phyloP scores from a whole-genome alignment of 768 basidiomycete genomes.

The Lactifluus subvellereus region DNA sequence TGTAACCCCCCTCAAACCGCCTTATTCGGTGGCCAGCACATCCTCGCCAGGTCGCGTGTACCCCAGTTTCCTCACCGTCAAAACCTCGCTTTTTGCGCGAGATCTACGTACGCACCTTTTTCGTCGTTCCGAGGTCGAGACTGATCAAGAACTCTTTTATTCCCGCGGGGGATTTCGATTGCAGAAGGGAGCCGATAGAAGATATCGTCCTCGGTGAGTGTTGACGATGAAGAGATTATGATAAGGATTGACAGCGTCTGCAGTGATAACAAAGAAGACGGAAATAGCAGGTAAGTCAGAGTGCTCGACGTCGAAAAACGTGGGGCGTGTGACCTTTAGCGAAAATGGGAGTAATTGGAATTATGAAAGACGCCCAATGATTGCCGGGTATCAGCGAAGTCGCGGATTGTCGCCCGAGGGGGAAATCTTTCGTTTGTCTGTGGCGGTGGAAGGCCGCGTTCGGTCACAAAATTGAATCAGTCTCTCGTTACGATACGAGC shows the following conservation, averaged over 20 bases:
- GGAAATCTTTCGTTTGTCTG: not conserved
- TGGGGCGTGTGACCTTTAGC: conserved; percentile 36
- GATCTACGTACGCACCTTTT: conserved; percentile 7
- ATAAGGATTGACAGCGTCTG: not conserved
- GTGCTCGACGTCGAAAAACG: conserved; percentile 36
- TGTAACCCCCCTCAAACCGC: not conserved
- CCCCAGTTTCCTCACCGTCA: not conserved
- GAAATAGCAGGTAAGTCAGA: conserved; percentile 24
- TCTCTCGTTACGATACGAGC: conserved; percentile 2
- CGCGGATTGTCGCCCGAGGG: conserved; percentile 9
- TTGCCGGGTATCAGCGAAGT: conserved; percentile 19
- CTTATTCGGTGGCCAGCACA: conserved; percentile 15
- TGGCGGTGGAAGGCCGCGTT: conserved; percentile 8
- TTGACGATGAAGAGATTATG: not conserved
- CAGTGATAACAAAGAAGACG: not conserved
- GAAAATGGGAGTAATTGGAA: conserved; percentile 15
- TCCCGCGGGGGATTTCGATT: conserved; percentile 14
- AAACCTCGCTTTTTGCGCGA: not conserved
- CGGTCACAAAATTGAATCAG: conserved; percentile 10
- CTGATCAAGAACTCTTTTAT: conserved; percentile 10
- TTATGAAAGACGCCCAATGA: conserved; percentile 11
- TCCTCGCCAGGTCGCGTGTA: not conserved
- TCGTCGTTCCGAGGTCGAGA: conserved; percentile 7
- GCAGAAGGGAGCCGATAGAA: conserved; percentile 14
- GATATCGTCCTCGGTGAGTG: conserved; percentile 11